Conservation (phyloP, 352 stramenopile species). For the Phytophthora sp. region DNA sequence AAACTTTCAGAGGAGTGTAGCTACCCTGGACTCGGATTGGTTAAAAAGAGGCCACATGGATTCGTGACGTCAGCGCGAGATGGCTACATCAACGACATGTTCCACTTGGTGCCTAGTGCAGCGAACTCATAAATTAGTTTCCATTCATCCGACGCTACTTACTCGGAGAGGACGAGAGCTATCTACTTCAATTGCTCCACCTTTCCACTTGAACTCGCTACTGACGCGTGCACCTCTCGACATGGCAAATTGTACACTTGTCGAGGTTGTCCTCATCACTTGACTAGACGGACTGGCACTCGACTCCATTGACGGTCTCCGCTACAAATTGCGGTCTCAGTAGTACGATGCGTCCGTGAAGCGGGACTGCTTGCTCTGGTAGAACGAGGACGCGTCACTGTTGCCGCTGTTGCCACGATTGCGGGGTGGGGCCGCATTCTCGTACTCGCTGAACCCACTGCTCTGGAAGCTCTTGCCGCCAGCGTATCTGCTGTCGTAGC, state of each 20-base stretch:
- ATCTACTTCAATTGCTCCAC: constrained; percentile 6
- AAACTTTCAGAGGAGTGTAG: constrained; percentile 10
- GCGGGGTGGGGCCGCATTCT: constrained; percentile 11
- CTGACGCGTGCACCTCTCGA: constrained; percentile 2
- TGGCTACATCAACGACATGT: constrained; percentile 3
- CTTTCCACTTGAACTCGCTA: constrained; percentile 7
- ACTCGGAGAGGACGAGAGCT: constrained; percentile 5
- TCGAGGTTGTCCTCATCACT: too few relatives aligned
- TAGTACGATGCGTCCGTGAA: constrained; percentile 41
- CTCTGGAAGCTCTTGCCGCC: constrained; percentile 39
- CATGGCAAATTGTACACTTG: too few relatives aligned
- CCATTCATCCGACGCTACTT: constrained; percentile 37
- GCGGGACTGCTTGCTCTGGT: constrained; percentile 27
- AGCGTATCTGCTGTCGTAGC: constrained; percentile 25
- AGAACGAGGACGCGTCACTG: constrained; percentile 39
- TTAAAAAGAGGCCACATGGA: constrained; percentile 2
- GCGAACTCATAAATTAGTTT: constrained; percentile 52
- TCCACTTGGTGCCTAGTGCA: constrained; percentile 6
- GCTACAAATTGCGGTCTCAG: constrained; percentile 25
- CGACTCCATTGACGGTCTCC: too few relatives aligned
- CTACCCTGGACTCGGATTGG: constrained; percentile 16
- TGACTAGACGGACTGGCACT: too few relatives aligned
- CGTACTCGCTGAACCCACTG: constrained; percentile 48
- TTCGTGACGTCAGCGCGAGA: neutral
- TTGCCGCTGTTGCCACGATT: constrained; percentile 14